Percentiles rank a stretch among this genome's conserved stretches.
These are phyloP conservation scores for Coemansia asiatica DNA, from an alignment of 192 early-diverging fungal genomes.

Conservation along the genomic window DNA sequence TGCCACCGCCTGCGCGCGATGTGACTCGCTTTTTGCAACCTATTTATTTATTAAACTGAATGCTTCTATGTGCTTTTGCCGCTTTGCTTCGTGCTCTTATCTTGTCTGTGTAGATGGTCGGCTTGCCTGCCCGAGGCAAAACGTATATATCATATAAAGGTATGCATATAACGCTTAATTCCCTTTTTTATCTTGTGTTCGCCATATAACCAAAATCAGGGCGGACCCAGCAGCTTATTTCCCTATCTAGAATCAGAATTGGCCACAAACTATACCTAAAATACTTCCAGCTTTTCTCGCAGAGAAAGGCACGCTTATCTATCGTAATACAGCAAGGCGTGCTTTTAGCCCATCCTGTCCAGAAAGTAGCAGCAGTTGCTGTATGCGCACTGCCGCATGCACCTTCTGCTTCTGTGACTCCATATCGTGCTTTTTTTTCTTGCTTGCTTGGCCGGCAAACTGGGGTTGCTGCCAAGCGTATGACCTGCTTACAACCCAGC, in stretches of 20 bases:
- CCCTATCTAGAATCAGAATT: conserved; percentile 2
- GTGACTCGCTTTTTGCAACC: conserved; percentile 9
- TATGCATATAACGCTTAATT: conserved; percentile 24
- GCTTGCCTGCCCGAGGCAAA: conserved; percentile 91
- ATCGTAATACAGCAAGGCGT: too few species aligned
- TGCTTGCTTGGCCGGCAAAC: too few species aligned
- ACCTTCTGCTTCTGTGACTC: too few species aligned
- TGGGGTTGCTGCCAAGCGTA: too few species aligned
- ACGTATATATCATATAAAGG: conserved; percentile 94
- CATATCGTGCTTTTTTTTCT: too few species aligned
- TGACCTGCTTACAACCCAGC: too few species aligned
- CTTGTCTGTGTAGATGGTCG: conserved; percentile 71
- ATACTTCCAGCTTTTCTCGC: neutral
- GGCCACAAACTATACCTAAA: neutral
- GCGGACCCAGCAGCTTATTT: neutral
- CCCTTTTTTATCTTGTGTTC: neutral
- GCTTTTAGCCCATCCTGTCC: too few species aligned
- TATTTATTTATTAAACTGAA: too few species aligned
- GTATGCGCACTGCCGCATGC: too few species aligned
- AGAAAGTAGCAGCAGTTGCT: too few species aligned
- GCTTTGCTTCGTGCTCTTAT: neutral
- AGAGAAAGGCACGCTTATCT: too few species aligned
- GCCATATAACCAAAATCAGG: neutral
- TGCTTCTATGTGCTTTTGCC: too few species aligned
- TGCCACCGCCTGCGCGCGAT: neutral